phyloP scores from a whole-genome alignment of 371 early-diverging fungal genomes.

The Umbelopsis sp. region DNA sequence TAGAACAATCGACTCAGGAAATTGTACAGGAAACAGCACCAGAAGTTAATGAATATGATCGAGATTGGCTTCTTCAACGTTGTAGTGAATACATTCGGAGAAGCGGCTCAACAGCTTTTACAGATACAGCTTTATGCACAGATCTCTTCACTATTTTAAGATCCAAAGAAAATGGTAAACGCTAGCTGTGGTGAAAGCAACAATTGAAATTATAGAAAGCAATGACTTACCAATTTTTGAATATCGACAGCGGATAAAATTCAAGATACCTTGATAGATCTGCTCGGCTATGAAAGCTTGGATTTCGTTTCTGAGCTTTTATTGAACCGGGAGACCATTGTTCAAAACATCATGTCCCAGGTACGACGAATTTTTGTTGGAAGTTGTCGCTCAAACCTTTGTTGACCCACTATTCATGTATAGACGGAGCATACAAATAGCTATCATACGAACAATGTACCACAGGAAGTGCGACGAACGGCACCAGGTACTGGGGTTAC shows the following conservation, averaged over 20 bases:
- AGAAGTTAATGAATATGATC: slow-evolving; percentile 34
- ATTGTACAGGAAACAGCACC: neutral
- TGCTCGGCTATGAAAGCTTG: slow-evolving; percentile 77
- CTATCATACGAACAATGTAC: slow-evolving; percentile 26
- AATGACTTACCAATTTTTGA: neutral
- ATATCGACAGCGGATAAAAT: slow-evolving; percentile 58
- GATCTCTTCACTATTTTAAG: slow-evolving; percentile 60
- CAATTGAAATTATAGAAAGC: neutral
- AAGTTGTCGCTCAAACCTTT: neutral
- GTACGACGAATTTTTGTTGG: slow-evolving; percentile 18
- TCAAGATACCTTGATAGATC: slow-evolving; percentile 69
- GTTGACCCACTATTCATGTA: neutral
- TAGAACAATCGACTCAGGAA: neutral
- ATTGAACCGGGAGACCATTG: slow-evolving; percentile 49
- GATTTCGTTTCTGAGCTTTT: slow-evolving; percentile 66
- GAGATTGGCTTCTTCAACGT: slow-evolving; percentile 53
- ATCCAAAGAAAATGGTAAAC: slow-evolving; percentile 47
- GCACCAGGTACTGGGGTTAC: slow-evolving; percentile 69
- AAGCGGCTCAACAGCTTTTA: slow-evolving; percentile 18
- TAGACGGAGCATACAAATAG: slow-evolving; percentile 34
- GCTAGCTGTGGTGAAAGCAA: neutral
- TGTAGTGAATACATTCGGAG: slow-evolving; percentile 1
- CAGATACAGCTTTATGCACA: slow-evolving; percentile 50
- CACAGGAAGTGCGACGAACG: slow-evolving; percentile 33
- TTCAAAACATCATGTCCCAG: slow-evolving; percentile 55